These are phyloP conservation scores for Ophiognomonia clavigignenti-juglandacearum DNA, from an alignment of 2,329 filamentous ascomycete genomes.

Conservation along the genomic window DNA sequence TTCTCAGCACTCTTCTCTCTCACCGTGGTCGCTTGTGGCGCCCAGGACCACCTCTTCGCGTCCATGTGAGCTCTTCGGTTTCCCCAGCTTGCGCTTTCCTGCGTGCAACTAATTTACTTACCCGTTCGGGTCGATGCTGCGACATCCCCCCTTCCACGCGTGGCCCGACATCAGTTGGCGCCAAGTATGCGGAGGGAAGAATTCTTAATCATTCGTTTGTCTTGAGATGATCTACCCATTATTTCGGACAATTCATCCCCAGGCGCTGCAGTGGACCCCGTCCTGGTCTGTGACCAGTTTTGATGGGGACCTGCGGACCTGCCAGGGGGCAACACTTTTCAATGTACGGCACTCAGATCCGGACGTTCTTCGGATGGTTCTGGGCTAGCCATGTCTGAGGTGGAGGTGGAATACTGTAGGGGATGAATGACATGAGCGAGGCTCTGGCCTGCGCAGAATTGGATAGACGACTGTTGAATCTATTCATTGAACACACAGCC, in stretches of 20 bases:
- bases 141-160: slow-evolving; percentile 42
- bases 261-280: background rate
- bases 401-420: slow-evolving; percentile 17
- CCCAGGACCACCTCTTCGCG: slow-evolving; percentile 1
- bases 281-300: slow-evolving; percentile 13
- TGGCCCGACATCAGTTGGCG: slow-evolving; percentile 21
- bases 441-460: slow-evolving; percentile 18
- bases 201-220: slow-evolving; percentile 28
- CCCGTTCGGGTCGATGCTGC: slow-evolving; percentile 50
- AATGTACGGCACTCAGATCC: slow-evolving; percentile 11
- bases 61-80: slow-evolving; percentile 42
- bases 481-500: slow-evolving; percentile 32
- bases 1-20: background rate
- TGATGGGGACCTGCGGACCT: slow-evolving; percentile 6
- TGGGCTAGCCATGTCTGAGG: slow-evolving; percentile 26
- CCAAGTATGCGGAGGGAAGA: slow-evolving; percentile 9
- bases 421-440: slow-evolving; percentile 17
- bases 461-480: slow-evolving; percentile 51
- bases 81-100: slow-evolving; percentile 24
- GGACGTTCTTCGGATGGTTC: slow-evolving; percentile 2
- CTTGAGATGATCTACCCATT: slow-evolving; percentile 21
- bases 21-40: too few species aligned
- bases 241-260: slow-evolving; percentile 15
- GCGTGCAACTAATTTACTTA: slow-evolving; percentile 20
- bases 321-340: slow-evolving; percentile 1